Conservation (phyloP, 2,329 filamentous ascomycete species). For the Emmonsiellopsis sp. region DNA sequence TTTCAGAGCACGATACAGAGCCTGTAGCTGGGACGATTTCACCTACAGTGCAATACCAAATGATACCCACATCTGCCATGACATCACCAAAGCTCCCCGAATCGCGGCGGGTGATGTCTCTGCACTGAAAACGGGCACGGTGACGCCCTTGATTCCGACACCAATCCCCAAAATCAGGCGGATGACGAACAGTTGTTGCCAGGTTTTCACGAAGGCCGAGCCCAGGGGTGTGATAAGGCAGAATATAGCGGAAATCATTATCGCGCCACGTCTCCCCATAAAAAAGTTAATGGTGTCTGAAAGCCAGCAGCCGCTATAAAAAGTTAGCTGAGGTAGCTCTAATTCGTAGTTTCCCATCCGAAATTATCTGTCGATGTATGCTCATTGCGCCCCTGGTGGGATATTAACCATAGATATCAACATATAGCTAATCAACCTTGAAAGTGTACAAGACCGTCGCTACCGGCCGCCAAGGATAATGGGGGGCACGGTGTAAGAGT, state of each 20-base stretch:
- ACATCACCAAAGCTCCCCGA: conserved; percentile 49
- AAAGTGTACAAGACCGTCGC: too few relatives aligned
- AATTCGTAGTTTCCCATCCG: not conserved
- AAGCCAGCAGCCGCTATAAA: conserved; percentile 52
- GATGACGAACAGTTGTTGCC: conserved; percentile 47
- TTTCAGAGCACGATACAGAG: not conserved
- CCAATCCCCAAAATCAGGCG: conserved; percentile 52
- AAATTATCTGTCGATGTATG: too few relatives aligned
- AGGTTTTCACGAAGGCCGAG: conserved; percentile 51
- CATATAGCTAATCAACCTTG: too few relatives aligned
- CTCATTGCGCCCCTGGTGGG: too few relatives aligned
- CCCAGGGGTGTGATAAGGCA: conserved; percentile 61
- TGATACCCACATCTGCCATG: conserved; percentile 36
- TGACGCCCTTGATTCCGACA: conserved; percentile 54
- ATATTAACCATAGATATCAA: too few relatives aligned
- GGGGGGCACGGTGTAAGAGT: too few relatives aligned
- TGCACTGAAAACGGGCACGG: conserved; percentile 46
- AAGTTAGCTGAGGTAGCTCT: not conserved
- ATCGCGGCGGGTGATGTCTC: conserved; percentile 49
- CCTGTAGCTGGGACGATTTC: too few relatives aligned
- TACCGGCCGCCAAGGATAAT: not conserved
- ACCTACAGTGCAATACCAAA: conserved; percentile 19
- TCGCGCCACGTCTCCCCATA: conserved; percentile 54
- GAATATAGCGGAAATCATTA: conserved; percentile 55
- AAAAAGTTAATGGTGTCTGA: conserved; percentile 55